Conservation (phyloP, 495 filamentous ascomycete species). For the Podospora bellae-mahoneyi region DNA sequence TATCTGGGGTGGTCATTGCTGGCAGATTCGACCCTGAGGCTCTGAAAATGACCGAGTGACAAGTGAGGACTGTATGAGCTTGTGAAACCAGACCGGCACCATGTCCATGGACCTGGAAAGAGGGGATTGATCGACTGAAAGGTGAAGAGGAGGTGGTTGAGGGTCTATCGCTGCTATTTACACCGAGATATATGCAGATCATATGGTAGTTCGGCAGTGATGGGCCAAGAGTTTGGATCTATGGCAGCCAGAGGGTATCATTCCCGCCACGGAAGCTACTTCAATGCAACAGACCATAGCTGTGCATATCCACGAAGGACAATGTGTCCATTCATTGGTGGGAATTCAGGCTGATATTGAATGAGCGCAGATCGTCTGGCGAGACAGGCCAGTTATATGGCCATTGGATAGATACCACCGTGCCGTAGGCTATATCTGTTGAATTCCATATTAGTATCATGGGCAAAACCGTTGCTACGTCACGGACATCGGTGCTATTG, state of each 20-base stretch:
- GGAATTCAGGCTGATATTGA: background rate
- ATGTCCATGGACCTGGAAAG: background rate
- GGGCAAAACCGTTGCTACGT: too few relatives aligned
- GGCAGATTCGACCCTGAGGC: too few relatives aligned
- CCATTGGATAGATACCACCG: too few relatives aligned
- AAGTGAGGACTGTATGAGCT: background rate
- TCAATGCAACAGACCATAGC: background rate
- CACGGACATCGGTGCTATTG: too few relatives aligned
- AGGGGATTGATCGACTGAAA: background rate
- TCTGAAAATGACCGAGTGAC: background rate
- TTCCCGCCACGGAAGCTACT: background rate
- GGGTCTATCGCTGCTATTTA: slow-evolving; percentile 12
- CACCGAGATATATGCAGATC: slow-evolving; percentile 28
- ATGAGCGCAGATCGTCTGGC: background rate
- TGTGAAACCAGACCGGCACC: background rate
- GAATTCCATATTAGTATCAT: too few relatives aligned
- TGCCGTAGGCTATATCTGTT: background rate
- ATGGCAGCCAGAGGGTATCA: background rate
- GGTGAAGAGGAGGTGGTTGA: background rate
- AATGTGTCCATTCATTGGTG: background rate
- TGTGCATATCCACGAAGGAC: background rate
- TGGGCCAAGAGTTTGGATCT: background rate
- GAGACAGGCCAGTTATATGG: background rate
- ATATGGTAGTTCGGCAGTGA: slow-evolving; percentile 27
- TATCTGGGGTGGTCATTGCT: background rate